Evolutionary conservation across 164 flowering plant species (phyloP), one percentile per base, ranked within the genome.

Genomic region (Tinospora cordifolia): DNA sequence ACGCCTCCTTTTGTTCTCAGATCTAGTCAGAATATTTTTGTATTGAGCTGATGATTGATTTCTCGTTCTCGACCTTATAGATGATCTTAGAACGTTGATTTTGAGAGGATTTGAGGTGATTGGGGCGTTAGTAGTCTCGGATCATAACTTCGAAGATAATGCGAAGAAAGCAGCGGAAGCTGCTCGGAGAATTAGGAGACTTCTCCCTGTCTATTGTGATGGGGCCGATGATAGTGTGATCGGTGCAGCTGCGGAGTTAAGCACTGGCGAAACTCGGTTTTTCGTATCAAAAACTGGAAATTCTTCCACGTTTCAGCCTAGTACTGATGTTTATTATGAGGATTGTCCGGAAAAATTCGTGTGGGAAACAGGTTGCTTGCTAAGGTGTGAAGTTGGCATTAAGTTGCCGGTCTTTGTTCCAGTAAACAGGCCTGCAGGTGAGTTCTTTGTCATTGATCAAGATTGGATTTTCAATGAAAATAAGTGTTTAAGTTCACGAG

Each of bases 361-460:
- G n/a, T 91, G 91, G 93, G 91, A 88, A 78, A 85, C 54, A 51
- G 97, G 93, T 38, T 91, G 96, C 72, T 76, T 94, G 49, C 76
- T 94, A 19, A 82, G 81, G 4, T 90, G 96, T 66, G 83, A 84
- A 67, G 77, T 94, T 69, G 79, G 84, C 22, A 63, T 94, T 58
- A 89, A 76, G 75, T 71, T 94, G 77, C 93, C 96, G 10, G 51
- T 90, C 30, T 90, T 80, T 81, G 68, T 79, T 73, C 83, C 91
- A 0, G 72, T 66, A 0, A 77, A 83, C 51, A 81, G 72, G 49
- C 76, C 75, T 6, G 71, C 83, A 51, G 88, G 96, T 87, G 71
- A 68, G 73, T 67, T 71, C 1, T 68, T 11, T 34, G 1, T 34
- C 3, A 34, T 60, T 25, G 30, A 9, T 2, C 13, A 8, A 60